Evolutionary conservation across 2,329 filamentous ascomycete species (phyloP), one percentile per base, ranked within the genome.

Genomic region (Colletotrichum liaoningense): DNA sequence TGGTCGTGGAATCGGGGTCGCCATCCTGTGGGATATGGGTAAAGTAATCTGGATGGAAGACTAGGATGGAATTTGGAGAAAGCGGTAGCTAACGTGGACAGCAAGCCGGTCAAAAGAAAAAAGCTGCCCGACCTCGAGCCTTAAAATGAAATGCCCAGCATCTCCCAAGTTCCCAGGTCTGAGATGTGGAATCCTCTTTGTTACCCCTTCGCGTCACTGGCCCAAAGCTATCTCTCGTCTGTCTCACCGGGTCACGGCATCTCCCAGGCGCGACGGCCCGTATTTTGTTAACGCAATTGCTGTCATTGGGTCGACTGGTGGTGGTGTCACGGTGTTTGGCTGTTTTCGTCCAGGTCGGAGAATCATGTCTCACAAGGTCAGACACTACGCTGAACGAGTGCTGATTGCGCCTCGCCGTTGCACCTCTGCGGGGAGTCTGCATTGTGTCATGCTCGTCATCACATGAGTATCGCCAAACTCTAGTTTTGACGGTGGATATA

Each of bases 1-100:
- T 0, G 82, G 82, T 55, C 79, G 80, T 1, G 81, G 81, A 58
- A 84, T 84, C 4, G 82, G 79, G 6, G 78, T 77, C 33, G 81
- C 60, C 82, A 83, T 84, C 60, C 5, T 76, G 63, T 7, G 26
- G 7, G 4, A 4, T 42, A 63, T 55, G 33, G 11, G 33, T 5
- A 35, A 6, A 19, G n/a, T 14, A 3, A 4, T 8, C 2, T 12
- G 3, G n/a, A 16, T 24, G 26, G 11, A 16, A 8, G 8, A 26
- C 4, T 14, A 46, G 26, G 11, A 38, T 16, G 5, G 11, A n/a
- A 22, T 2, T 38, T 28, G 5, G 33, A 49, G 26, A 33, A 19
- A 11, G 19, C 6, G 1, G 14, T 16, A 28, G 16, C 16, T 30
- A 9, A 1, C 3, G 24, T 12, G 1, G 24, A 56, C 6, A 22